A percentile compares a stretch with the other conserved stretches of the same genome.
Conservation (phyloP, 169 alveolate genomes). For the Besnoitia besnoiti region DNA sequence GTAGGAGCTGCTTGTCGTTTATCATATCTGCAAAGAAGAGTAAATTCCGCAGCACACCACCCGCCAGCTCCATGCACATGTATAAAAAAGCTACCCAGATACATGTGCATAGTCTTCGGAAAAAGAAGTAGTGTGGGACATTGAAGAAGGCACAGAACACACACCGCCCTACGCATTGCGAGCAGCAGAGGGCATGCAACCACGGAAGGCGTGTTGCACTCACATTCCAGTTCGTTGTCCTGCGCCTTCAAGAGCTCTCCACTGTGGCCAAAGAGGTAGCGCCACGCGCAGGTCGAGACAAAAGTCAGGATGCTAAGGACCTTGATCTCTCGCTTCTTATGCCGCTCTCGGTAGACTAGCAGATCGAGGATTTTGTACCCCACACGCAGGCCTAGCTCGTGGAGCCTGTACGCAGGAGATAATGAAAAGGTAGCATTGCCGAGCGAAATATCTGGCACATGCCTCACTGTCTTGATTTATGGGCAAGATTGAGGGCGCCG, state of each 20-base stretch:
- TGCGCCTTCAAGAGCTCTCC: slow-evolving; percentile 83
- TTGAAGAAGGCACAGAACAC: too few species aligned
- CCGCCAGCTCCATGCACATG: too few species aligned
- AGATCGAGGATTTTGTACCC: slow-evolving; percentile 80
- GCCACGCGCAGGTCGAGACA: slow-evolving; percentile 79
- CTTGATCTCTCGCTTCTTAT: slow-evolving; percentile 76
- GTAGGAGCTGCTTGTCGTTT: slow-evolving; percentile 78
- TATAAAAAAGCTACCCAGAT: too few species aligned
- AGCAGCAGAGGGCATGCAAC: too few species aligned
- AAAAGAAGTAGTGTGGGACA: too few species aligned
- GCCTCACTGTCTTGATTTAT: too few species aligned
- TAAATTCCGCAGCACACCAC: too few species aligned
- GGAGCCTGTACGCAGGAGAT: slow-evolving; percentile 66
- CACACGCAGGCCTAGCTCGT: slow-evolving; percentile 81
- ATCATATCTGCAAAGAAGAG: slow-evolving; percentile 73
- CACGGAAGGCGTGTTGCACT: slow-evolving; percentile 61
- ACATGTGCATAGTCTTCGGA: too few species aligned
- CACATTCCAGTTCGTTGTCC: slow-evolving; percentile 80
- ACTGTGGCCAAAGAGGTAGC: slow-evolving; percentile 79
- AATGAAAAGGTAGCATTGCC: not conserved
- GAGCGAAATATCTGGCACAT: not conserved
- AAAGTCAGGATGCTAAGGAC: slow-evolving; percentile 77
- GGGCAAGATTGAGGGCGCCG: too few species aligned
- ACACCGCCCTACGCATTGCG: too few species aligned
- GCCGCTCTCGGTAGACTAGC: slow-evolving; percentile 74